Base-by-base conservation (phyloP, 306 rosid species). In the Cucumis cinereus region DNA sequence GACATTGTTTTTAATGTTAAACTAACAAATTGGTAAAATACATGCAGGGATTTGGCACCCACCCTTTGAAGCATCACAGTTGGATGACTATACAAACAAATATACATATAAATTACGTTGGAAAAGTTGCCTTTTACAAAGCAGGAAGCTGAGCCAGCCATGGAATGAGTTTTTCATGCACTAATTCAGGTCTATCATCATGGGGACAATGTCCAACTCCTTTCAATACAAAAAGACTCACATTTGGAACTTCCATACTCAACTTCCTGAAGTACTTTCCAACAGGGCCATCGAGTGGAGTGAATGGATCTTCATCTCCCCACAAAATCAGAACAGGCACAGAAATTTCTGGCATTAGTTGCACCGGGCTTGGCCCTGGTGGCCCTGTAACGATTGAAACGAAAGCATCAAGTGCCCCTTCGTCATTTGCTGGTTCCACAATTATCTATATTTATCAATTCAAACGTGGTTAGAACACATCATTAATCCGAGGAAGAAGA, bases 181-280 rank as follows among this genome's bases (percentile, higher is more conserved):
- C 98, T 72, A 86, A 78, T 10, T 84, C 87, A 73, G 98, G 98
- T 70, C 85, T 87, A 53, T 93, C 98, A 78, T 93, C 97, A 78
- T 93, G 98, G 19, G 98, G 98, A 58, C 97, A 93, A 54, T 93
- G 98, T 58, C 97, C 98, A 73, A 88, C 97, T 28, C 98, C 98
- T 80, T 86, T 84, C 38, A 93, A 79, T 4, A 93, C 78, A 36
- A 70, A 86, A 35, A 93, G 89, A 53, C 82, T 79, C 6, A 93
- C 89, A 80, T 88, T 87, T 73, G 84, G 81, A 63, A 63, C 74
- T 54, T 81, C 85, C 57, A 88, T 75, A 68, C 96, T 88, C 38
- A 93, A 63, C 35, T 87, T 77, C 40, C 88, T 77, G 73, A 93
- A 93, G 87, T 86, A 93, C 84, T 85, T 91, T 2, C 96, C 97